A percentile compares a stretch with the other conserved stretches of the same genome.
Conservation (phyloP, 257 asterid species). For the Petrea volubilis region DNA sequence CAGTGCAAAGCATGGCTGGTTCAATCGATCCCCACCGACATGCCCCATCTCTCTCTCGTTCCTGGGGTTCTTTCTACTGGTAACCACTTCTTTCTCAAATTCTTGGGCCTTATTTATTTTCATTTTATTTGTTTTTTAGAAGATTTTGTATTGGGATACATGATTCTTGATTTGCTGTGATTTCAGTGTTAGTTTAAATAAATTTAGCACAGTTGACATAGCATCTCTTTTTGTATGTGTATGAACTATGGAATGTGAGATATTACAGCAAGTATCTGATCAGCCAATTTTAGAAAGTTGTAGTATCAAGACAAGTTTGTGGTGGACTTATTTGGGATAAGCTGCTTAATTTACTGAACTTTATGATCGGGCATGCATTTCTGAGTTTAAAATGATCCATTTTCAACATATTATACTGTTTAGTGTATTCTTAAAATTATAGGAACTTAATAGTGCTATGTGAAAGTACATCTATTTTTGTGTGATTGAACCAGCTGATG, state of each 20-base stretch:
- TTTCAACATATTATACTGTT: not conserved
- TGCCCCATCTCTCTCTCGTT: constrained; percentile 66
- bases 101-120: not conserved
- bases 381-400: not conserved
- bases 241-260: not conserved
- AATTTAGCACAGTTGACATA: not conserved
- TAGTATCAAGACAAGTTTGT: not conserved
- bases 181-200: not conserved
- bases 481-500: constrained; percentile 63
- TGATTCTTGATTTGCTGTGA: not conserved
- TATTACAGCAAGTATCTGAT: not conserved
- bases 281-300: not conserved
- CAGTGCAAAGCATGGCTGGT: constrained; percentile 88
- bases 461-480: constrained; percentile 5
- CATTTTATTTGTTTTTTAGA: too few relatives aligned
- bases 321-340: not conserved
- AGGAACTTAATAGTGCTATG: not conserved
- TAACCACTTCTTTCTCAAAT: constrained; percentile 8
- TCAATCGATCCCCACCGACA: constrained; percentile 82
- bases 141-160: not conserved
- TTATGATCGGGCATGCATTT: not conserved
- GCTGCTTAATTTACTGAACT: not conserved
- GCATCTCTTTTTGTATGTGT: not conserved
- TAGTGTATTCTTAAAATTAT: not conserved
- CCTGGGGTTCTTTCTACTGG: constrained; percentile 81